Evolutionary conservation across 2,329 filamentous ascomycete genomes (phyloP), one percentile per base, ranked within the genome.

Genomic region (Pseudonectria foliicola): DNA sequence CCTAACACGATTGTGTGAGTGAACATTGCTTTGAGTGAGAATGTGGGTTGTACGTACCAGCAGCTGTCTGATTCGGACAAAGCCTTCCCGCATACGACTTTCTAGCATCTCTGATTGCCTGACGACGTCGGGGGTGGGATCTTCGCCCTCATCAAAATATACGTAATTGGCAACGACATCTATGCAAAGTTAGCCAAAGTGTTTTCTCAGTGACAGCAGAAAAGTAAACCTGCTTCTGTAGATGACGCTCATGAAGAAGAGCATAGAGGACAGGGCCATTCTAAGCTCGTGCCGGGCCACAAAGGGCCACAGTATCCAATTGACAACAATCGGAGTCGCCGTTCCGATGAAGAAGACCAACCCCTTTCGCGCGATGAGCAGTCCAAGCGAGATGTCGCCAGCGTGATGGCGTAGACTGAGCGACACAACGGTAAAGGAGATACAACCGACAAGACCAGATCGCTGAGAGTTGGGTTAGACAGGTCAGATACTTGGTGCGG

Each of bases 291-390:
- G 73, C 10, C 75, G 63, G 10, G 75, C 74, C 5, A 78, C 64
- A 42, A 79, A 79, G 3, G 75, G 75, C 75, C 75, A 79, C 4
- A 79, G 55, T 10, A 74, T 47, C 73, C 73, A 78, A 43, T 77
- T 78, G 11, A 77, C 65, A 1, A 74, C 41, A 10, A 77, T 61
- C 1, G 74, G 71, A 2, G 68, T 62, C 1, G 71, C 60, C 3
- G 74, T 68, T 3, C 74, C 75, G 14, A 75, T 52, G 3, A 76
- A 57, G 39, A 79, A 70, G 0, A 68, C 63, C 3, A 68, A 43
- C 1, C 73, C 73, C 27, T 66, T 60, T 25, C 67, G 64, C 40
- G 67, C 66, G 7, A 67, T 67, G 6, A 70, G 60, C 4, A 59
- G 48, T 3, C 57, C 52, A 4, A 62, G 51, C 1, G 67, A 64